These are phyloP conservation scores for Populus euphratica DNA, from an alignment of 345 rosid genomes.

Conservation along the genomic window DNA sequence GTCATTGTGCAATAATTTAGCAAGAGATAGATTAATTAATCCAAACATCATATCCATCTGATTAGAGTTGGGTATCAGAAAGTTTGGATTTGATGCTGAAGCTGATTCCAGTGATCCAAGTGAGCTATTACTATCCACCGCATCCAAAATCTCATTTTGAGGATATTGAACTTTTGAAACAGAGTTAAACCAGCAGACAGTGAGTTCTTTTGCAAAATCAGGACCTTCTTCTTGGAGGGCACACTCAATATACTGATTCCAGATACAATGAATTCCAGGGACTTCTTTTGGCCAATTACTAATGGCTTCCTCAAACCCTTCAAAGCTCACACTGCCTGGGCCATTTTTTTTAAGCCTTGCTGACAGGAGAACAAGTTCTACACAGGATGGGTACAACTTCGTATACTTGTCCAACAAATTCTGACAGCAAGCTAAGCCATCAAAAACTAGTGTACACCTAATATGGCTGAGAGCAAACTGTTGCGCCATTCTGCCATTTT, in stretches of 20 bases:
- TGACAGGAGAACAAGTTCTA: conserved; percentile 62
- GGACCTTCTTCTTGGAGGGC: conserved; percentile 49
- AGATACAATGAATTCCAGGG: conserved; percentile 67
- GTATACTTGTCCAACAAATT: conserved; percentile 50
- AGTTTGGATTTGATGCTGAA: conserved; percentile 30
- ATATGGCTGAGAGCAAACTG: conserved; percentile 57
- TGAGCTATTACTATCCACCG: conserved; percentile 16
- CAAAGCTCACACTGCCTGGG: conserved; percentile 27
- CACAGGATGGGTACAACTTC: conserved; percentile 56
- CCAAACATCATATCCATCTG: conserved; percentile 63
- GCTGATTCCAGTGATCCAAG: conserved; percentile 18
- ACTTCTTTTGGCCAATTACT: conserved; percentile 57
- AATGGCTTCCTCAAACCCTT: conserved; percentile 68
- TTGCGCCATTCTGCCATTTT: conserved; percentile 39
- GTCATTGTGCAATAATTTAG: conserved; percentile 53
- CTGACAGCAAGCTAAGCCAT: conserved; percentile 41
- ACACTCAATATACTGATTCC: conserved; percentile 88
- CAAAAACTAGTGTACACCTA: conserved; percentile 55
- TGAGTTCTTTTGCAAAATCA: conserved; percentile 51
- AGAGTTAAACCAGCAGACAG: conserved; percentile 61
- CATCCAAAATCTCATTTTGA: conserved; percentile 26
- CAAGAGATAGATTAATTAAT: conserved; percentile 69
- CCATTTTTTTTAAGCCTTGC: conserved; percentile 48
- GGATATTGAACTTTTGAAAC: conserved; percentile 38
- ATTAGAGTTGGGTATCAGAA: conserved; percentile 19